Base-by-base conservation (phyloP, 306 rosid species). In the Quercus mongolica region DNA sequence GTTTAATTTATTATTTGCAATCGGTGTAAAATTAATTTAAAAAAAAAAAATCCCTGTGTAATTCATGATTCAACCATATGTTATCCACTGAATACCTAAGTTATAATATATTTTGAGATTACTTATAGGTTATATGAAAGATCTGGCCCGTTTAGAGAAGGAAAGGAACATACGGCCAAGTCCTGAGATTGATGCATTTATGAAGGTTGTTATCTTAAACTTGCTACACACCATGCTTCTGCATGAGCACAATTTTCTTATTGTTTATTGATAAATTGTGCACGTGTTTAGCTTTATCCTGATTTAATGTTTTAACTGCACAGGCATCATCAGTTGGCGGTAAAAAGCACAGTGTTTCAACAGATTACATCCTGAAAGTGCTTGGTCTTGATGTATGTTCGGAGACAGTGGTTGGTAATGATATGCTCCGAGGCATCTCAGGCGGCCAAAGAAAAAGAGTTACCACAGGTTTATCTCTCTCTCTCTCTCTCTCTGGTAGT, bases 381-480 rank as follows among this genome's bases (percentile, higher is more conserved):
- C 94, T 94, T 23, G 98, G 98, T 78, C 92, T 94, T 5, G 98
- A 94, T 85, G 7, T 89, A 61, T 94, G 98, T 78, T 85, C 98
- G 21, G 97, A 94, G 31, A 94, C 98, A 49, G 20, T 85, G 49
- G 97, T 94, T 77, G 98, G 98, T 15, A 94, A 49, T 59, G 97
- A 94, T 17, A 94, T 94, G 97, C 77, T 84, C 4, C 83, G 98
- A 82, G 98, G 98, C 54, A 83, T 94, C 61, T 94, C 98, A 3
- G 98, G 98, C 46, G 98, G 98, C 73, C 98, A 94, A 83, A 92
- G 88, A 79, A 94, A 92, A 79, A 87, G 98, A 83, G 98, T 94
- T 17, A 94, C 98, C 19, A 88, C 98, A 90, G 98, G 98, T 91
- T 67, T 72, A n/a, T 84, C 54, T 74, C 11, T 46, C 21, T 33